These are phyloP conservation scores for Cystobasidiopsis lactophilus DNA, from an alignment of 768 basidiomycete genomes.

Conservation along the genomic window DNA sequence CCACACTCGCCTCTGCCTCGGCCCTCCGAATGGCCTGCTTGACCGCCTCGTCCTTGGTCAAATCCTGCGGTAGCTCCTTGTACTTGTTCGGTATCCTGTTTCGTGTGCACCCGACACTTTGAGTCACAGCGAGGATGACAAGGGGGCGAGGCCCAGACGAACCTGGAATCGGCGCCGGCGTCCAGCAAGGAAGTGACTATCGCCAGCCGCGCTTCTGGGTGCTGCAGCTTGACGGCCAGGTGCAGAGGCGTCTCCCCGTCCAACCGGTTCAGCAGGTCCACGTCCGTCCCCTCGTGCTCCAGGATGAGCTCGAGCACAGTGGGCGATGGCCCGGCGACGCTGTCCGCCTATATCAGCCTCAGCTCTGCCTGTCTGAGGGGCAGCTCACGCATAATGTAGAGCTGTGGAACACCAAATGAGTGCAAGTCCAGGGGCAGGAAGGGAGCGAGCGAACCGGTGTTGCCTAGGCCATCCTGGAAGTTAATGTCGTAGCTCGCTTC, in stretches of 20 bases:
- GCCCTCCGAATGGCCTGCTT: neutral
- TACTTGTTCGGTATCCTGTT: constrained; percentile 9
- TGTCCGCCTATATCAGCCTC: neutral
- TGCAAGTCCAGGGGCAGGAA: neutral
- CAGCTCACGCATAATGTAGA: constrained; percentile 46
- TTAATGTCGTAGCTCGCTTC: constrained; percentile 36
- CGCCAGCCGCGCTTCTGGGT: constrained; percentile 34
- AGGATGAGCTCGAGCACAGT: constrained; percentile 47
- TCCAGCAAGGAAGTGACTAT: constrained; percentile 48
- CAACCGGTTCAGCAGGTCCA: constrained; percentile 49
- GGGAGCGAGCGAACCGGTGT: constrained; percentile 42
- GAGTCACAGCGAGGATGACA: neutral
- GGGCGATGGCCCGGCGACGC: constrained; percentile 30
- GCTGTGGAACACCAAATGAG: constrained; percentile 27
- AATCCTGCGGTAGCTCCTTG: neutral
- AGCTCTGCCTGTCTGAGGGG: neutral
- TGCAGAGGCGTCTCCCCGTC: constrained; percentile 58
- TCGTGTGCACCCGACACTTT: constrained; percentile 1
- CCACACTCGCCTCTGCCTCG: constrained; percentile 4
- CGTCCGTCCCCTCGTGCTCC: constrained; percentile 52
- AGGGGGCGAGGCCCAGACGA: neutral
- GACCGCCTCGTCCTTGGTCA: neutral
- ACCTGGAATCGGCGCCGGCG: constrained; percentile 31
- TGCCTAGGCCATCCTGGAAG: constrained; percentile 52
- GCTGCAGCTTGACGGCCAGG: constrained; percentile 37